Evolutionary conservation across 306 rosid genomes (phyloP), one percentile per base, ranked within the genome.

Genomic region (Datisca glomerata): DNA sequence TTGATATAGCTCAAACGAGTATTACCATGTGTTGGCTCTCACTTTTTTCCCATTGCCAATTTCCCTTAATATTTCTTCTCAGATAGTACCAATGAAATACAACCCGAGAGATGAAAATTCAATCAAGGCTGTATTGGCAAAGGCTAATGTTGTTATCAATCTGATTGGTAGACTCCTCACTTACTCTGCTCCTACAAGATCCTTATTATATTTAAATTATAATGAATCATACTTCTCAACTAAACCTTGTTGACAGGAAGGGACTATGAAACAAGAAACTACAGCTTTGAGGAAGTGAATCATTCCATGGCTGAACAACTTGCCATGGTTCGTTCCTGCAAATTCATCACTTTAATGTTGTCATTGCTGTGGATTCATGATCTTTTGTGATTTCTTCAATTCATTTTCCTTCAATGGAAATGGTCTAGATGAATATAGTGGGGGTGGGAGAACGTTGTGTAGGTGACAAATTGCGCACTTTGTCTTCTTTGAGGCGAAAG

Each of bases 1-100:
- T n/a, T n/a, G n/a, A n/a, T n/a, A n/a, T n/a, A n/a, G n/a, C n/a
- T n/a, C n/a, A n/a, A n/a, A n/a, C n/a, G n/a, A n/a, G n/a, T n/a
- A n/a, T n/a, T n/a, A n/a, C n/a, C n/a, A n/a, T n/a, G n/a, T n/a
- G n/a, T n/a, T n/a, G n/a, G n/a, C n/a, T n/a, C n/a, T n/a, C n/a
- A n/a, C n/a, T n/a, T n/a, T n/a, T n/a, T n/a, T n/a, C n/a, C n/a
- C n/a, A n/a, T n/a, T n/a, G n/a, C n/a, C n/a, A n/a, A n/a, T n/a
- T n/a, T n/a, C n/a, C n/a, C n/a, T 19, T 37, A 34, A 43, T 65
- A 66, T 35, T 52, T 38, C 23, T 60, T 18, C 45, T 18, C 76
- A 91, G 96, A 75, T 91, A 45, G 96, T 91, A 42, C 98, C 98
- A 21, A 91, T 91, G 98, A 43, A 91, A 73, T 91, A 77, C 70